Base-by-base conservation (phyloP, 345 rosid genomes). In the Arabidopsis thaliana region DNA sequence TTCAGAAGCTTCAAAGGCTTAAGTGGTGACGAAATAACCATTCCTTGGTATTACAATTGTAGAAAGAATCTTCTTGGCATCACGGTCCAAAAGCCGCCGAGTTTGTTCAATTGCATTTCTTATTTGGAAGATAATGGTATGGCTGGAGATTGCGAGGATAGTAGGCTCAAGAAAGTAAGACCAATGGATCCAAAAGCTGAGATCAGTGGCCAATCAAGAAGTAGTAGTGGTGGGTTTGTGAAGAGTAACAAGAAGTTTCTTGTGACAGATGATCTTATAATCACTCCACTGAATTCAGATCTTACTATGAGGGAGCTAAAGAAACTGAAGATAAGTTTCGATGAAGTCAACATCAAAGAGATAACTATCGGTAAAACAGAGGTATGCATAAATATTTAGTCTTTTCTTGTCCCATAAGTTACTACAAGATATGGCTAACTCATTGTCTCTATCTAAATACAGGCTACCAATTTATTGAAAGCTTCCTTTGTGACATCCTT, bases 301-400 rank as follows among this genome's bases (percentile, higher is more conserved):
- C 61, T 32, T 56, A 56, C 61, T 14, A 4, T 56, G 23, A 7
- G 61, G 60, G 61, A 56, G 6, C 1, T 56, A 32, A 7, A 56
- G 32, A 6, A n/a, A 2, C 22, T 33, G 11, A 56, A 56, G 6
- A 56, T 32, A 7, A 32, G 60, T 32, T 56, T n/a, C 0, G 6
- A 56, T 32, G 60, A 56, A 32, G 60, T 8, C 60, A 55, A 55
- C 38, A 55, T 55, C 3, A 41, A 55, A 30, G 4, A 56, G 5
- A 28, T 55, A 69, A 55, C 53, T 55, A 69, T 69, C 5, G 53
- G 64, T 41, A 55, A 8, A 69, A 48, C 22, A 55, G 64, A 69
- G 73, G 64, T 69, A 56, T 42, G 51, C 3, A 67, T 38, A 8
- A 67, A 1, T 24, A 7, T 37, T 52, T 10, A 55, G 62, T 56